Conservation (phyloP, 2,329 filamentous ascomycete species). For the Bipolaris victoriae region DNA sequence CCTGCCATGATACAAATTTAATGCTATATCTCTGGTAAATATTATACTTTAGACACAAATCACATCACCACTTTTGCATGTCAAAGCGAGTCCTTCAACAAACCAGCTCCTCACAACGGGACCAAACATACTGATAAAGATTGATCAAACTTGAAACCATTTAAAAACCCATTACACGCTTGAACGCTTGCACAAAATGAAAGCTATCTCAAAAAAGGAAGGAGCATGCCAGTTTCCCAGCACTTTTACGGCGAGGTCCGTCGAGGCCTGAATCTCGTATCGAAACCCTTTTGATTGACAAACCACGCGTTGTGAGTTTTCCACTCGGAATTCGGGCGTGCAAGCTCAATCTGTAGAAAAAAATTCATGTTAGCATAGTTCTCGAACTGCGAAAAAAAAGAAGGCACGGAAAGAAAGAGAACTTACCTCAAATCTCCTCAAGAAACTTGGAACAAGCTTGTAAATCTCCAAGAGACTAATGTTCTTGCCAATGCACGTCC, state of each 20-base stretch:
- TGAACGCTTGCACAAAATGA: conserved; percentile 7
- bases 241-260: conserved; percentile 1
- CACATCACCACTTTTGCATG: too few species aligned
- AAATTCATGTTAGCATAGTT: not conserved
- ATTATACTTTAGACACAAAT: too few species aligned
- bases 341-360: conserved; percentile 46
- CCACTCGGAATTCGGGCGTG: conserved; percentile 51
- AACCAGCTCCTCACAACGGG: too few species aligned
- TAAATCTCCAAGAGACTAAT: conserved; percentile 58
- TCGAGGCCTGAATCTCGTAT: conserved; percentile 50
- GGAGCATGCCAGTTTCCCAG: not conserved
- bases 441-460: conserved; percentile 61
- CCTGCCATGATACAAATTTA: too few species aligned
- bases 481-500: conserved; percentile 70
- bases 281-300: conserved; percentile 55
- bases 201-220: not conserved
- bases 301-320: conserved; percentile 62
- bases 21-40: too few species aligned
- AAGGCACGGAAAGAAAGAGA: conserved; percentile 33
- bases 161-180: conserved; percentile 2
- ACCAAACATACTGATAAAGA: not conserved
- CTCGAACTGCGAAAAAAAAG: not conserved
- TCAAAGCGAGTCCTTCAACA: too few species aligned
- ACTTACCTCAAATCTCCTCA: conserved; percentile 65
- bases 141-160: not conserved